Base-by-base conservation (phyloP, 805 yeast species). In the Metschnikowia santaceciliae region DNA sequence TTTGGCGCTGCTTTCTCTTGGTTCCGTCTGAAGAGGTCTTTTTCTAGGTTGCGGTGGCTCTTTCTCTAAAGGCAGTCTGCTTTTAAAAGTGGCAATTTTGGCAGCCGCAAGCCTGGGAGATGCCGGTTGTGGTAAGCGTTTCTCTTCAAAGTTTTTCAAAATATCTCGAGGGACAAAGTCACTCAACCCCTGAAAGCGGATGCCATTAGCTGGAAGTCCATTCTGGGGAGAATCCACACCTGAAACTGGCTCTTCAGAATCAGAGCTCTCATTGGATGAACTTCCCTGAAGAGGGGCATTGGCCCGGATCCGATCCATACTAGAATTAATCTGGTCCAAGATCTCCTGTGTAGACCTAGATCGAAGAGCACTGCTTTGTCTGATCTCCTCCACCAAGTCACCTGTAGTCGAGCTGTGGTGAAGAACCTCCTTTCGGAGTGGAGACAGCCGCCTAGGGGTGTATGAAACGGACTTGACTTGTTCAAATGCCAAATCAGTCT, bases 271-370 rank as follows among this genome's bases (percentile, higher is more conserved):
- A 20, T 30, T 10, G 6, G 43, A 22, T 3, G 17, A n/a, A 1
- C 32, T 30, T 8, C n/a, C 22, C 11, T 20, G 17, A n/a, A 30
- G 32, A 20, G 36, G 10, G 8, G 23, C 46, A 22, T 42, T 20
- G 14, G 46, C 46, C 22, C 38, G 33, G 20, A 44, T 44, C 3
- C 56, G 48, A 22, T 58, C 56, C 11, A 66, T 54, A 4, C 65
- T 62, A 11, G 62, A 49, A 48, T 67, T 61, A 13, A 67, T 64
- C 47, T 57, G 58, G n/a, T 64, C 68, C 33, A 63, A 46, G 11
- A 65, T 62, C 37, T 61, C 62, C 57, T 54, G 26, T 46, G 57
- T 39, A 35, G 53, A 41, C 23, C 51, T 35, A 14, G 63, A 51
- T 20, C 49, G 40, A 38, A 49, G 40, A 10, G 51, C 58, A 4